Conservation (phyloP, 805 yeast species). For the Kuraishia borneana region DNA sequence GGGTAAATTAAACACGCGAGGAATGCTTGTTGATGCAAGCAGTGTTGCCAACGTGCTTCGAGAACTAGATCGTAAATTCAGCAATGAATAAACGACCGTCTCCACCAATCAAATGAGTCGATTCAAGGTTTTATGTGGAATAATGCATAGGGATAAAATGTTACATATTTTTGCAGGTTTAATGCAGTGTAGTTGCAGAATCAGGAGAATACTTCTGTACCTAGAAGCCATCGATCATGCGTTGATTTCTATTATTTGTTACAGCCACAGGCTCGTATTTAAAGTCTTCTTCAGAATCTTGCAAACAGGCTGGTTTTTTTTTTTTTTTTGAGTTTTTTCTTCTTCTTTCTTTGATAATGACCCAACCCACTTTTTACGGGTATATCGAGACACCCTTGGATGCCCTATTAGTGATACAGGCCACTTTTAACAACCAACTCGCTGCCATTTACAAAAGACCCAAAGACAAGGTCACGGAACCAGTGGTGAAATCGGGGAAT, state of each 20-base stretch:
- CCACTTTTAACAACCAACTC: constrained; percentile 52
- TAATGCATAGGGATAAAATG: not conserved
- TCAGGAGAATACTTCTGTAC: too few species aligned
- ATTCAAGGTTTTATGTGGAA: not conserved
- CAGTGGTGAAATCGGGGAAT: constrained; percentile 62
- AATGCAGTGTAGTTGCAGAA: too few species aligned
- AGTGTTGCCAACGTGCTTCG: constrained; percentile 78
- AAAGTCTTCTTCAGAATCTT: too few species aligned
- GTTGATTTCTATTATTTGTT: too few species aligned
- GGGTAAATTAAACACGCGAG: constrained; percentile 65
- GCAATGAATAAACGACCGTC: constrained; percentile 3
- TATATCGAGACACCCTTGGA: constrained; percentile 76
- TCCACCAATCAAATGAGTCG: too few species aligned
- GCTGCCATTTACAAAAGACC: constrained; percentile 68
- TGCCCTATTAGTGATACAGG: constrained; percentile 73
- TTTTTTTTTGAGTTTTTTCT: not conserved
- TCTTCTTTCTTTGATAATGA: not conserved
- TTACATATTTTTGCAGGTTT: too few species aligned
- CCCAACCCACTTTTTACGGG: constrained; percentile 56
- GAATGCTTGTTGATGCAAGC: constrained; percentile 88
- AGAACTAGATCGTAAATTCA: constrained; percentile 61
- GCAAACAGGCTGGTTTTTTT: not conserved
- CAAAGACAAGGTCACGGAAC: constrained; percentile 61
- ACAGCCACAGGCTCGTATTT: too few species aligned
- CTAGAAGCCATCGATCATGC: too few species aligned